Base-by-base conservation (phyloP, 75 land plant genomes). In the Gnetum montanum region DNA sequence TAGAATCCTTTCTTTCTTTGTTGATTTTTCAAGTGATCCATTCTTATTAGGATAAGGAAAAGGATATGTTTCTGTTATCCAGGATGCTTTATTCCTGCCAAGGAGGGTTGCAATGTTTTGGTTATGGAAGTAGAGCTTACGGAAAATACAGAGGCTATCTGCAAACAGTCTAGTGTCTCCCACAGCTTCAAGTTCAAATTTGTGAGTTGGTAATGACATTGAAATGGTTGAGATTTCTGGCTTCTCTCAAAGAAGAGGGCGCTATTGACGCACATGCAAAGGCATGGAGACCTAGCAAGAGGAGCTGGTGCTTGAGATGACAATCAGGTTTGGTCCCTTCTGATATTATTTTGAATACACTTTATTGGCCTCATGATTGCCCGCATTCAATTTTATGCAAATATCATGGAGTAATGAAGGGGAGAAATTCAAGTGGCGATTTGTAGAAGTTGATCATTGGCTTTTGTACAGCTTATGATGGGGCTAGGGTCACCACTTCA, bases 91-190 rank as follows among this genome's bases (percentile, higher is more conserved):
- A 55, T 58, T 19, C 31, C 74, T 19, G 59, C 84, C n/a, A 64
- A 70, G n/a, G 62, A 60, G 36, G 43, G 41, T 43, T 72, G 73
- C 59, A 90, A 90, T 63, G 84, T 85, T 31, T 59, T 90, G 3
- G 48, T 80, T 40, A 79, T 90, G 26, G 96, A 90, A 64, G 84
- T 73, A 33, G 83, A 77, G 77, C 66, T 56, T 78, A 15, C 67
- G 79, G 31, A 37, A 73, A 12, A 66, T 70, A 66, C 60, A 74
- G 1, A 78, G 76, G 11, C 68, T 63, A 60, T 16, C 55, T 10
- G 71, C 60, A 4, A 37, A 34, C 15, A 65, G 74, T 4, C 83
- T 80, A 20, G 40, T 85, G 22, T 76, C 85, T 60, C 82, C 78
- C 20, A 53, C 36, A 8, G 26, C 31, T 11, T 57, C 29, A 30